Evolutionary conservation across 192 early-diverging fungal species (phyloP), one percentile per base, ranked within the genome.

Genomic region (Backusella morwellensis): DNA sequence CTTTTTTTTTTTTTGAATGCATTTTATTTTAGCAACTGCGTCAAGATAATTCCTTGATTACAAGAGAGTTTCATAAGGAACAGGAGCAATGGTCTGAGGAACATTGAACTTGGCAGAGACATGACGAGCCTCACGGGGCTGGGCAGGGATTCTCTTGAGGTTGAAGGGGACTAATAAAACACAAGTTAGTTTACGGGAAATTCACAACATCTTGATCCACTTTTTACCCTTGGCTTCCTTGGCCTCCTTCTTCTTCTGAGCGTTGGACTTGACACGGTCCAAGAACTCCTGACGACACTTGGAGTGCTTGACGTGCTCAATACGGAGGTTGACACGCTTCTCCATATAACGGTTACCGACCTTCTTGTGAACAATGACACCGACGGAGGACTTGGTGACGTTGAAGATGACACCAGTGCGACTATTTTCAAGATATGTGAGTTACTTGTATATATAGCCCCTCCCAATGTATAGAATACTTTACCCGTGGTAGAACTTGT

Each of bases 291-390:
- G 89, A 85, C 98, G 95, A 91, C 97, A 98, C 91, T 97, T 97
- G 88, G 98, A 99, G 95, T 99, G 97, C 91, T 93, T 96, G 86
- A 99, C 90, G 91, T 99, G 98, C 90, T 99, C 98, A 84, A 99
- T 86, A 83, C 97, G 94, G 86, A 99, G 84, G 90, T 98, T 98
- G 88, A 99, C 90, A 73, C 96, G 91, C 95, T 99, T 99, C 90
- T 97, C 97, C 76, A 99, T 86, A 93, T 91, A 98, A 80, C 98
- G 95, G 93, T 95, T 96, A 80, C 98, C 96, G 72, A 98, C 98
- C 77, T 89, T 90, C 95, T 99, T 99, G 95, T 99, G 88, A 88
- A 98, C 87, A 77, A 99, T 98, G 75, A 99, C 92, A 89, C 98
- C 98, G 76, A 99, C 96, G 75, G 98, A 90, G 77, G 95, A 93